Evolutionary conservation across 768 basidiomycete genomes (phyloP).

Genomic region (Collybia sp.): DNA sequence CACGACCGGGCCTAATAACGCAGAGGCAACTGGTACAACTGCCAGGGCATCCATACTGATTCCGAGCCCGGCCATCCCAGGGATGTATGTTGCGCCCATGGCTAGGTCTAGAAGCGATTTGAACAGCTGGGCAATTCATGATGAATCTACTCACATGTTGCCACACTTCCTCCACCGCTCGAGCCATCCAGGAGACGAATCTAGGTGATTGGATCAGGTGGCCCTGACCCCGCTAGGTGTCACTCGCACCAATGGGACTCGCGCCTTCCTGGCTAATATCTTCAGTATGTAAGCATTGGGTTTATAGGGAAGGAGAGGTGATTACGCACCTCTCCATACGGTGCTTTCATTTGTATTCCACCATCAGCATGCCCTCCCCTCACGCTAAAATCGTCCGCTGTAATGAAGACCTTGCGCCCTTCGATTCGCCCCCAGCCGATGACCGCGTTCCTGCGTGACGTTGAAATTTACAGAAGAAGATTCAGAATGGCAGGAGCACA

Average conservation of each 20-base stretch:
- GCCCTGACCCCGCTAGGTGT: neutral
- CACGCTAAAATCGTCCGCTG: conserved; percentile 38
- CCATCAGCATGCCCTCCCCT: conserved; percentile 39
- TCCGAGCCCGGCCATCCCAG: conserved; percentile 27
- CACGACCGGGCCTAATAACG: conserved; percentile 33
- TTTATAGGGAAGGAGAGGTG: neutral
- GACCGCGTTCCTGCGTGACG: conserved; percentile 25
- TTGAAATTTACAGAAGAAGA: neutral
- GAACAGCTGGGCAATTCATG: neutral
- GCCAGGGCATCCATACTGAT: conserved; percentile 32
- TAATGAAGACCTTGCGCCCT: conserved; percentile 31
- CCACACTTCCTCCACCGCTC: conserved; percentile 36
- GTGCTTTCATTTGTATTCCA: conserved; percentile 31
- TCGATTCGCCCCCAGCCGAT: conserved; percentile 30
- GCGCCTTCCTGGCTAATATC: conserved; percentile 26
- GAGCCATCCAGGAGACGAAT: conserved; percentile 36
- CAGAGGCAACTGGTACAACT: conserved; percentile 32
- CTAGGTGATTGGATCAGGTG: conserved; percentile 9
- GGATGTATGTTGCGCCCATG: conserved; percentile 34
- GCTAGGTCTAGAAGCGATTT: conserved; percentile 21
- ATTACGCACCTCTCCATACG: conserved; percentile 30
- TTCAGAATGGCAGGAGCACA: conserved; percentile 2
- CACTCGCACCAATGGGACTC: conserved; percentile 28
- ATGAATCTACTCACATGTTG: conserved; percentile 21
- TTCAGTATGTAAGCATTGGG: conserved; percentile 5